Base-by-base conservation (phyloP, 257 asterid species). In the Ophiorrhiza pumila region DNA sequence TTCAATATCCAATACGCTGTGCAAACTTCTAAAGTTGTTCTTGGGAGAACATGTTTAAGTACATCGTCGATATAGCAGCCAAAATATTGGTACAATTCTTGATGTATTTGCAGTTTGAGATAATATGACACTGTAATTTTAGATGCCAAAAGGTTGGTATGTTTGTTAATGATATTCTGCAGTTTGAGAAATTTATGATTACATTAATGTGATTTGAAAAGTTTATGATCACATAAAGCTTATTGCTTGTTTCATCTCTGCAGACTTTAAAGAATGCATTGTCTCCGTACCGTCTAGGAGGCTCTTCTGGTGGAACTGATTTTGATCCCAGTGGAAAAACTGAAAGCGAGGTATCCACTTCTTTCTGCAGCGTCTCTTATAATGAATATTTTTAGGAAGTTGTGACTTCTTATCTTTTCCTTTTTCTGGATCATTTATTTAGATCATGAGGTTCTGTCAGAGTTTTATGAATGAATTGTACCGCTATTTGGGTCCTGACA, bases 261-360 rank as follows among this genome's bases (percentile, higher is more conserved):
- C 93, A 94, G 99, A 90, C 91, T 59, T 85, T 94, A 68, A 94
- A 88, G 86, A 91, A 94, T 85, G 99, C 99, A 11, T 83, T 94
- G 81, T 94, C 98, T 80, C 99, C 99, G 12, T 94, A 90, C 87
- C 87, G 95, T 73, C 91, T 94, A 65, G 99, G 99, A 65, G 99
- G 99, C 85, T 87, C 99, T 71, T 91, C 97, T 27, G 99, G 99
- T 74, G 99, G 99, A 78, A 88, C 96, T 81, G 99, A 94, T 85
- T 94, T 94, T 80, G 97, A 94, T 81, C 99, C 99, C 47, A 90
- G 82, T 71, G 96, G 96, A 74, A 94, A 87, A 89, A 90, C 93
- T 58, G 97, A 91, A 55, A 88, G 73, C 57, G 99, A 94, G 98
- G 99, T 92, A 79, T 58, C 65, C 43, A 64, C 63, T 69, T 76